These are phyloP conservation scores for Aspergillus sp. DNA, from an alignment of 2,329 filamentous ascomycete species.

Conservation along the genomic window DNA sequence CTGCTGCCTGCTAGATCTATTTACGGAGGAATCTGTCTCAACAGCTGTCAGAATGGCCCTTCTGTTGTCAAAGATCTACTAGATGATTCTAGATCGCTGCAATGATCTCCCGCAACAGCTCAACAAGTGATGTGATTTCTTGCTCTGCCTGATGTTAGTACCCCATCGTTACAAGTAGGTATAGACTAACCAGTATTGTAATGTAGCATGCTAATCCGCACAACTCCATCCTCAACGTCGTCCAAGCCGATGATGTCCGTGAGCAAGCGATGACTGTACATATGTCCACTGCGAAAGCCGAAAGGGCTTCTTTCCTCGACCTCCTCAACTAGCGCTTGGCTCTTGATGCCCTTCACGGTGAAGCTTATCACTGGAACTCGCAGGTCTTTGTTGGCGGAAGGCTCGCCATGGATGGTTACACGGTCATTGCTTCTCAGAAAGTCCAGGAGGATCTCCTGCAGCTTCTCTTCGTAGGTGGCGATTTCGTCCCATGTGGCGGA, in stretches of 20 bases:
- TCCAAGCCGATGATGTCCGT: constrained; percentile 61
- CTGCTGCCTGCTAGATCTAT: background rate
- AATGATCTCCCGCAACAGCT: constrained; percentile 2
- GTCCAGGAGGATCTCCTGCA: constrained; percentile 61
- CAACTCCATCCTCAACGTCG: constrained; percentile 62
- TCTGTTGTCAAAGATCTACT: background rate
- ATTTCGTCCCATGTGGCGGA: constrained; percentile 54
- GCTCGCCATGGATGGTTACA: constrained; percentile 62
- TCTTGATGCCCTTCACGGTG: constrained; percentile 58
- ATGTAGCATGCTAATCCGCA: constrained; percentile 71
- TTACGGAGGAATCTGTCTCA: background rate
- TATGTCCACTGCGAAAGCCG: constrained; percentile 67
- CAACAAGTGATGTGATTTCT: background rate
- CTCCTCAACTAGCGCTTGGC: constrained; percentile 61
- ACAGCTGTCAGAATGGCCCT: background rate
- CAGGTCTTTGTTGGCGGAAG: constrained; percentile 47
- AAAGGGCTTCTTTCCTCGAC: constrained; percentile 62
- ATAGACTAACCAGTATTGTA: constrained; percentile 66
- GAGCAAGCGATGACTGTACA: constrained; percentile 67
- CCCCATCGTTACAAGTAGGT: no score
- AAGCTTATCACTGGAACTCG: constrained; percentile 71
- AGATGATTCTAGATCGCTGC: background rate
- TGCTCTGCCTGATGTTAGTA: background rate
- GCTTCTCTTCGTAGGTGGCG: constrained; percentile 59
- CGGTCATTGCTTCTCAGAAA: constrained; percentile 59